phyloP scores from a whole-genome alignment of 345 rosid species.

The Gynandropsis gynandra region DNA sequence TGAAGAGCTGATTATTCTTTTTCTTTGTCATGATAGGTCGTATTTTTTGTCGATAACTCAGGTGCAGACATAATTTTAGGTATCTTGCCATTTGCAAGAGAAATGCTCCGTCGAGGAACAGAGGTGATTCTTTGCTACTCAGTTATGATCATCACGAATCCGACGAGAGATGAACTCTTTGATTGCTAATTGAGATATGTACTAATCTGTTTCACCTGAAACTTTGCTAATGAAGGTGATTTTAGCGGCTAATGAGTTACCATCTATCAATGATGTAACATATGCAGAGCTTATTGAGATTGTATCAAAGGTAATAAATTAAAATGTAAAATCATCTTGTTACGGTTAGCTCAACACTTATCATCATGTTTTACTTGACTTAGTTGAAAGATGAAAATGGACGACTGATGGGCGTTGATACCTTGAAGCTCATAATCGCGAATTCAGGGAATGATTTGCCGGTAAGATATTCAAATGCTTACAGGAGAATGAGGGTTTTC shows the following conservation, averaged over 20 bases:
- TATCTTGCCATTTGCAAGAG: conserved; percentile 88
- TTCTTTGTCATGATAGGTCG: conserved; percentile 51
- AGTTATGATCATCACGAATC: too few relatives aligned
- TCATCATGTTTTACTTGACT: conserved; percentile 26
- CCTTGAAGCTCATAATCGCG: conserved; percentile 72
- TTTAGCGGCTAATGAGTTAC: conserved; percentile 94
- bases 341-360: too few relatives aligned
- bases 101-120: conserved; percentile 75
- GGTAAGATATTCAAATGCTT: conserved; percentile 39
- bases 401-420: conserved; percentile 67
- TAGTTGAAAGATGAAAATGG: conserved; percentile 92
- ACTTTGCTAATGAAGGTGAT: conserved; percentile 53
- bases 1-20: conserved; percentile 3
- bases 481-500: not conserved
- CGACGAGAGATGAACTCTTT: not conserved
- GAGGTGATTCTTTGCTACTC: conserved; percentile 44
- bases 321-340: too few relatives aligned
- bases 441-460: conserved; percentile 97
- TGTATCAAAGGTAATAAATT: conserved; percentile 69
- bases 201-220: conserved; percentile 4
- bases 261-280: conserved; percentile 94
- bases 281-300: conserved; percentile 79
- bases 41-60: conserved; percentile 94
- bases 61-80: conserved; percentile 98
- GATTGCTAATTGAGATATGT: not conserved